Evolutionary conservation across 2,329 filamentous ascomycete species (phyloP), one percentile per base, ranked within the genome.

Genomic region (Cercospora zeina): DNA sequence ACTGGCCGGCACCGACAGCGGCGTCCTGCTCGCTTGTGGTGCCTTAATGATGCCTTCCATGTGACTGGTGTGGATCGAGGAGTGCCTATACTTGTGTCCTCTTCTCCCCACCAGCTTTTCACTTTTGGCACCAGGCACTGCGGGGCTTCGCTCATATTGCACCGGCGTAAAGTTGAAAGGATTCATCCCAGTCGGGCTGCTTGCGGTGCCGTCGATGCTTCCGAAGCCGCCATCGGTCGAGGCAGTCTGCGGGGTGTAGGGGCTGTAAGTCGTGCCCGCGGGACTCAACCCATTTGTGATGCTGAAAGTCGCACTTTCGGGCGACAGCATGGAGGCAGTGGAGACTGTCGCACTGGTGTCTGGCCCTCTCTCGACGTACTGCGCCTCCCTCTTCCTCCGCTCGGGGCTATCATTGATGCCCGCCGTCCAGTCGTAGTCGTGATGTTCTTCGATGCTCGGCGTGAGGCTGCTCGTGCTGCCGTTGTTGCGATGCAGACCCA

Each of bases 61-160:
- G 75, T 97, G 93, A 19, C 91, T 96, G 21, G 71, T 70, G 59
- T 74, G 72, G 61, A 99, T 89, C 74, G 91, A 96, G 75, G 90
- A 96, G 79, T 97, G 93, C 75, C 97, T 96, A 83, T 99, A 99
- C 75, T 95, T 92, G 80, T 99, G 95, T 65, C 95, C 95, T 64
- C 93, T 89, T 68, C 95, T 87, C 77, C 96, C 91, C 66, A 93
- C 93, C 66, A 97, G 86, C 70, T 91, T 93, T 88, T 96, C 75
- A 39, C 68, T 69, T 76, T 66, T 77, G 89, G 87, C 73, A 4
- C 92, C 88, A 31, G 56, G 33, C 50, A 87, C 83, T 19, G 59
- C 63, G 24, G 54, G 62, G 31, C 55, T 65, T 21, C 65, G 53
- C 42, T 65, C 67, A 68, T 82, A 82, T 65, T 77, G 73, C 54